Conservation (phyloP, 1,284 basidiomycete species). For the Coniferiporia sulphurascens region DNA sequence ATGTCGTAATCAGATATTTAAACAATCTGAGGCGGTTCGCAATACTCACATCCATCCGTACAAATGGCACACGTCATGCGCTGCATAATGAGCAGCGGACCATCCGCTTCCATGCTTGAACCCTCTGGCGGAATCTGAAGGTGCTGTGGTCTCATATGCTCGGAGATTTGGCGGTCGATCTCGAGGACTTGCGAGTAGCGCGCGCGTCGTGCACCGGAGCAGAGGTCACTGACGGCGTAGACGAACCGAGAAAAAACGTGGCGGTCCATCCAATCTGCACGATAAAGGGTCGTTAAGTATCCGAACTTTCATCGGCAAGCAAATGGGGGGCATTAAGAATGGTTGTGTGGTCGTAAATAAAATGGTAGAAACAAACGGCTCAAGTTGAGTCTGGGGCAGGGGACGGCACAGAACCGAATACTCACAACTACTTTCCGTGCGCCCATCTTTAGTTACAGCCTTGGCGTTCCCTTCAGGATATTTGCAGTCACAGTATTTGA, state of each 20-base stretch:
- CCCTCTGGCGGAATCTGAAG: conserved; percentile 15
- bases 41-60: conserved; percentile 13
- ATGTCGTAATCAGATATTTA: background rate
- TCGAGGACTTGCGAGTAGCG: conserved; percentile 17
- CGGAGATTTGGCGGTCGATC: conserved; percentile 16
- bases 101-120: conserved; percentile 15
- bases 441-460: conserved; percentile 7
- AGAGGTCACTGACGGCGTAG: conserved; percentile 13
- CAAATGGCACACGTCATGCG: conserved; percentile 14
- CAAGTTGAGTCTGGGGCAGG: background rate
- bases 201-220: conserved; percentile 9
- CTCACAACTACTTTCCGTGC: conserved; percentile 12
- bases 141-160: conserved; percentile 5
- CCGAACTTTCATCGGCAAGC: background rate
- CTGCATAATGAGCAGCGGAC: conserved; percentile 18
- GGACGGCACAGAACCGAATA: background rate
- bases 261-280: conserved; percentile 15
- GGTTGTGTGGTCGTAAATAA: background rate
- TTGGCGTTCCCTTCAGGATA: conserved; percentile 16
- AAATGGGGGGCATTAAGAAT: background rate
- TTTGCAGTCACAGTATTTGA: conserved; percentile 17
- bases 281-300: background rate
- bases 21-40: background rate
- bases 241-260: conserved; percentile 6
- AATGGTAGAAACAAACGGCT: background rate